Percentiles rank a stretch among this genome's conserved stretches.
phyloP scores from a whole-genome alignment of 495 filamentous ascomycete species.

The Neohortaea acidophila region DNA sequence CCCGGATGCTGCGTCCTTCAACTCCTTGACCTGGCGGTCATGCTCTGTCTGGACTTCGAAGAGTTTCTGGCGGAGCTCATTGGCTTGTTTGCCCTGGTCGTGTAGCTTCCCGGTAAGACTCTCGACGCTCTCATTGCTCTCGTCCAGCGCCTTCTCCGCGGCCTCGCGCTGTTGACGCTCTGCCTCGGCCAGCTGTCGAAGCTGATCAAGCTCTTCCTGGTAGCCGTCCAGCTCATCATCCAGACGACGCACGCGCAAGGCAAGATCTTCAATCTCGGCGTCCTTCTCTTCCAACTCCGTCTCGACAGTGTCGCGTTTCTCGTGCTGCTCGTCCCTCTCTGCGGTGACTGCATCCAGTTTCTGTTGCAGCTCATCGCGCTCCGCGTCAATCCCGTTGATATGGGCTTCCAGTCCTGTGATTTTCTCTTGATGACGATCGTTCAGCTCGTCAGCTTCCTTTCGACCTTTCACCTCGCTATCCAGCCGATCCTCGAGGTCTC shows the following conservation, averaged over 20 bases:
- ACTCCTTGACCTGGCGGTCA: constrained; percentile 13
- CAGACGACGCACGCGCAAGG: constrained; percentile 12
- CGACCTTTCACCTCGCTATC: constrained; percentile 13
- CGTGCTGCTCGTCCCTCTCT: too few species aligned
- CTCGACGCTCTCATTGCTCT: constrained; percentile 16
- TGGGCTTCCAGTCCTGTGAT: constrained; percentile 19
- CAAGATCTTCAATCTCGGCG: constrained; percentile 12
- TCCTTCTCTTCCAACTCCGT: constrained; percentile 7
- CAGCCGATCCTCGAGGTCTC: constrained; percentile 18
- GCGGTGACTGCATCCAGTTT: too few species aligned
- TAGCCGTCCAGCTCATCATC: constrained; percentile 13
- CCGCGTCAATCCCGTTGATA: constrained; percentile 7
- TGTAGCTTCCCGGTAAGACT: constrained; percentile 19
- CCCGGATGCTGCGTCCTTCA: constrained; percentile 14
- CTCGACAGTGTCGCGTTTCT: constrained; percentile 3
- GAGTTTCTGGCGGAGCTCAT: constrained; percentile 26
- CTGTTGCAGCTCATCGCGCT: not conserved
- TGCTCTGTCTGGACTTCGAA: constrained; percentile 23
- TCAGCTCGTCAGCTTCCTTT: constrained; percentile 8
- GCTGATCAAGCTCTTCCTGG: constrained; percentile 12
- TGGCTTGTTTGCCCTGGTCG: constrained; percentile 23
- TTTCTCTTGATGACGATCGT: constrained; percentile 9
- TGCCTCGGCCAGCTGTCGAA: constrained; percentile 16
- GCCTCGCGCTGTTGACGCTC: constrained; percentile 22
- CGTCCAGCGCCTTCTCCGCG: constrained; percentile 23